Evolutionary conservation across 208 protist species (phyloP).

Genomic region (Trypanosoma rangeli): DNA sequence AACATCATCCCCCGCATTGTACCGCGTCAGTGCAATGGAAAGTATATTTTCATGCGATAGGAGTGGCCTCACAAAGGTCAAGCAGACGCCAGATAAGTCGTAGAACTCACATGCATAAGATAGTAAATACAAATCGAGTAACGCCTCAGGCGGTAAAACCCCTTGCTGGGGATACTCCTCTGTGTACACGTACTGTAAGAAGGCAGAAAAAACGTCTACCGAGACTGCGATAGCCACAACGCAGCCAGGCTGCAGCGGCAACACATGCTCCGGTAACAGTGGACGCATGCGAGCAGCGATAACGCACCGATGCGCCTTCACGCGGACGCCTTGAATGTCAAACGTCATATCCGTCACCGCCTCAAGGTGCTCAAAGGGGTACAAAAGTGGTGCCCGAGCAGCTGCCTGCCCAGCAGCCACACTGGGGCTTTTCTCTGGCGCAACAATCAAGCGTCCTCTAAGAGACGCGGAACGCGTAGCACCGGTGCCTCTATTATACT

Average conservation of each 20-base stretch:
- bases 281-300: conserved; percentile 79
- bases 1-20: conserved; percentile 83
- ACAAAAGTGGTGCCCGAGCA: conserved; percentile 57
- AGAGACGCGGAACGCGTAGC: neutral
- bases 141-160: conserved; percentile 64
- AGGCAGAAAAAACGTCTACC: conserved; percentile 79
- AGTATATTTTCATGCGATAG: conserved; percentile 85
- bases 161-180: conserved; percentile 82
- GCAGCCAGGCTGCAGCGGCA: conserved; percentile 76
- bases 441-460: conserved; percentile 7
- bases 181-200: conserved; percentile 87
- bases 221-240: conserved; percentile 78
- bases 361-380: conserved; percentile 84
- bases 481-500: conserved; percentile 1
- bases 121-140: conserved; percentile 85
- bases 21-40: conserved; percentile 78
- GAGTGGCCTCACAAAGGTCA: conserved; percentile 70
- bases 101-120: conserved; percentile 80
- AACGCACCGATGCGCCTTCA: conserved; percentile 89
- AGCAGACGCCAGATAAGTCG: conserved; percentile 69
- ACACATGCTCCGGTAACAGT: conserved; percentile 71
- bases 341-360: conserved; percentile 85
- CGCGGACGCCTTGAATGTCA: conserved; percentile 76
- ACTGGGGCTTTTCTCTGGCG: conserved; percentile 8
- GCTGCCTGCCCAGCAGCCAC: neutral